A percentile compares a stretch with the other conserved stretches of the same genome.
Evolutionary conservation across 2,329 filamentous ascomycete genomes (phyloP).

Genomic region (Fusarium fracticaudum): DNA sequence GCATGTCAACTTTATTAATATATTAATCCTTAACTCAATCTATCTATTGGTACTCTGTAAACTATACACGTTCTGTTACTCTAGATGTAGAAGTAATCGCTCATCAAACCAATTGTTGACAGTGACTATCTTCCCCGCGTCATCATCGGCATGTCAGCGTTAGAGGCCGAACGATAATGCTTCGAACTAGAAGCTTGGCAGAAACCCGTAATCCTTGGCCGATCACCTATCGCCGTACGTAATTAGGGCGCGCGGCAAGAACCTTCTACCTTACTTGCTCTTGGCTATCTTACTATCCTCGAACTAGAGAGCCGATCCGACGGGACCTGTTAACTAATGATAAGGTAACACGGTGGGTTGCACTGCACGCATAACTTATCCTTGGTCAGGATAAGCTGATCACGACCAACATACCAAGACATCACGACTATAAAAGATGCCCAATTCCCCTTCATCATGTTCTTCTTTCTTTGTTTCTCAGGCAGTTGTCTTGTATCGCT

Average conservation of each 20-base stretch:
- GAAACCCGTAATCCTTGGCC: neutral
- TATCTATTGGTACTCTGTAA: neutral
- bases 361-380: neutral
- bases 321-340: constrained; percentile 25
- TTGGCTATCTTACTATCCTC: constrained; percentile 8
- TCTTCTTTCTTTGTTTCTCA: neutral
- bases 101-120: fast-evolving
- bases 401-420: neutral
- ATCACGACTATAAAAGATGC: constrained; percentile 14
- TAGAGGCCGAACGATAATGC: neutral
- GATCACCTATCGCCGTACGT: constrained; percentile 21
- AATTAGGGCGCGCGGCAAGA: neutral
- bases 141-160: neutral
- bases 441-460: neutral
- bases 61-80: fast-evolving
- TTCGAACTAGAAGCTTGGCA: constrained; percentile 5
- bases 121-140: neutral
- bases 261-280: neutral
- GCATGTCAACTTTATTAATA: neutral
- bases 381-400: neutral
- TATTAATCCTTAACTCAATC: neutral
- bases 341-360: constrained; percentile 23
- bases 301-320: neutral
- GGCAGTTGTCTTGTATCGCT: neutral
- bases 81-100: no score